These are phyloP conservation scores for Coprinopsis strossmayeri DNA, from an alignment of 768 basidiomycete genomes.

Conservation along the genomic window DNA sequence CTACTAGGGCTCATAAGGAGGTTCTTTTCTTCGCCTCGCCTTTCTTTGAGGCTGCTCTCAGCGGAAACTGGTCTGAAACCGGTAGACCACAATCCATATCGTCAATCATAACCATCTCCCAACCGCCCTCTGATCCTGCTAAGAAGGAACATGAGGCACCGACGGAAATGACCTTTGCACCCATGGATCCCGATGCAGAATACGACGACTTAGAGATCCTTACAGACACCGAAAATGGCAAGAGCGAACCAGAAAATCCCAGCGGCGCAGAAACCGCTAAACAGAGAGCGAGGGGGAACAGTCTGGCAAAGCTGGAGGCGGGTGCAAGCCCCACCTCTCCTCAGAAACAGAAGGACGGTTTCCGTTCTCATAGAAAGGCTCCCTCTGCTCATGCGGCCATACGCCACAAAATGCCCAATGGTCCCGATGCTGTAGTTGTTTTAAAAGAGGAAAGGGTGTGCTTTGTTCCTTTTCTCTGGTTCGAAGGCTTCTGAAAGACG, in stretches of 20 bases:
- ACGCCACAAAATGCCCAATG: constrained; percentile 33
- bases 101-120: constrained; percentile 79
- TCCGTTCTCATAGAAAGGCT: constrained; percentile 10
- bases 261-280: constrained; percentile 31
- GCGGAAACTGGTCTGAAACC: constrained; percentile 90
- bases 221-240: constrained; percentile 26
- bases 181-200: constrained; percentile 42
- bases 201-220: constrained; percentile 43
- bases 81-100: constrained; percentile 66
- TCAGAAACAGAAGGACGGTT: constrained; percentile 10
- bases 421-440: constrained; percentile 79
- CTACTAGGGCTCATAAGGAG: constrained; percentile 88
- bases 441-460: constrained; percentile 83
- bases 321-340: too few species aligned
- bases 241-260: constrained; percentile 33
- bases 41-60: constrained; percentile 87
- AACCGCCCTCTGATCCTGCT: constrained; percentile 57
- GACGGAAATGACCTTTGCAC: constrained; percentile 56
- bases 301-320: constrained; percentile 55
- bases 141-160: constrained; percentile 35
- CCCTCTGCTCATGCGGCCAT: constrained; percentile 31
- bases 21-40: constrained; percentile 90
- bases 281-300: constrained; percentile 37
- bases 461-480: constrained; percentile 7
- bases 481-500: too few species aligned